These are phyloP conservation scores for Pisolithus marmoratus DNA, from an alignment of 768 basidiomycete species.

Conservation along the genomic window DNA sequence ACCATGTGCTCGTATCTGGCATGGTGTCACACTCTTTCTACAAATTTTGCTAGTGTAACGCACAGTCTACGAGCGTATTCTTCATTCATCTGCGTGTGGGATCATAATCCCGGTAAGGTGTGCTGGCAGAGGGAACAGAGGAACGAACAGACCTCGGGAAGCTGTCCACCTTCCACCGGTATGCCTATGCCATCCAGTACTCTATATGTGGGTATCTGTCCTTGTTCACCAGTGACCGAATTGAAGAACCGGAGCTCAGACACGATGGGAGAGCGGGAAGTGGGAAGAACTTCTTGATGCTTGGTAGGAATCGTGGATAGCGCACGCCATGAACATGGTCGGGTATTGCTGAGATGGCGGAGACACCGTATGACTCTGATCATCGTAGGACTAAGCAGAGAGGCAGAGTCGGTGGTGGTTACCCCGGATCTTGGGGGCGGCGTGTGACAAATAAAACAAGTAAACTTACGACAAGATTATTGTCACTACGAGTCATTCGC, in stretches of 20 bases:
- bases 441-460: no score
- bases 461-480: no score
- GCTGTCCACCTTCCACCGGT: conserved; percentile 63
- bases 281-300: conserved; percentile 33
- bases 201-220: conserved; percentile 79
- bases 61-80: conserved; percentile 60
- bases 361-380: conserved; percentile 6
- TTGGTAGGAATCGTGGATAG: conserved; percentile 14
- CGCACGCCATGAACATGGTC: conserved; percentile 4
- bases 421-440: conserved; percentile 17
- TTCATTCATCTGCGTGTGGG: conserved; percentile 51
- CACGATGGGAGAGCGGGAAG: conserved; percentile 55
- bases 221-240: conserved; percentile 54
- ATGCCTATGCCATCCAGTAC: conserved; percentile 78
- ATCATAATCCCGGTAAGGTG: conserved; percentile 6
- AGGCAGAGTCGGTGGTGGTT: neutral
- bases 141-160: conserved; percentile 58
- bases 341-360: neutral
- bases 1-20: conserved; percentile 73
- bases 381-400: conserved; percentile 5
- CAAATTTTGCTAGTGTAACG: conserved; percentile 11
- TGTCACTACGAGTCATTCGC: conserved; percentile 19
- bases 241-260: conserved; percentile 76
- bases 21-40: neutral
- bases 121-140: neutral